Conservation (phyloP, 495 filamentous ascomycete genomes). For the Schizothecium vesticola region DNA sequence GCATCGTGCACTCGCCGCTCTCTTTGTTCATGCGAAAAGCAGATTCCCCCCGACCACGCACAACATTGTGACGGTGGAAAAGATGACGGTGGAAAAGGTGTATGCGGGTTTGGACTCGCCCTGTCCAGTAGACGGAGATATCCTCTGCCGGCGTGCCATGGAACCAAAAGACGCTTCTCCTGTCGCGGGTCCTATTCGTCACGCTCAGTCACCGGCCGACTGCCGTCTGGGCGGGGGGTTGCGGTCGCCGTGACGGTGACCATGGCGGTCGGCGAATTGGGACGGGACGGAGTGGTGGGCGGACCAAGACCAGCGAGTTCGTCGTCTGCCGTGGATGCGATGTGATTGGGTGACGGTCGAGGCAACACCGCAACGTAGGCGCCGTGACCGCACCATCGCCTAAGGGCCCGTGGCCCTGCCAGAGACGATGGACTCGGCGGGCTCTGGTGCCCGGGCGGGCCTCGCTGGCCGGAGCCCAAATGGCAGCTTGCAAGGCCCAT, state of each 20-base stretch:
- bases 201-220: constrained; percentile 11
- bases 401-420: not conserved
- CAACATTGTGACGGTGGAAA: not conserved
- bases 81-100: not conserved
- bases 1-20: not conserved
- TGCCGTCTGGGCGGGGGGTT: constrained; percentile 17
- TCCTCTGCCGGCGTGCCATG: not conserved
- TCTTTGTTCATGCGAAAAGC: not conserved
- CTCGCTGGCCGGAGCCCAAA: not conserved
- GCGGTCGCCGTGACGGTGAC: constrained; percentile 17
- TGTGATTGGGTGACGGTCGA: not conserved
- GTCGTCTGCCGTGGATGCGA: not conserved
- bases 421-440: not conserved
- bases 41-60: not conserved
- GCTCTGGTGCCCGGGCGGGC: not conserved
- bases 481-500: not conserved
- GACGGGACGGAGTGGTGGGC: not conserved
- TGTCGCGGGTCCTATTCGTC: not conserved
- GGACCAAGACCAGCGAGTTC: not conserved
- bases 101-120: not conserved
- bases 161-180: not conserved
- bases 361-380: not conserved
- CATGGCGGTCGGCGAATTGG: constrained; percentile 10
- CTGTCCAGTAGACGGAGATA: not conserved
- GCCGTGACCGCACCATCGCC: not conserved